These are phyloP conservation scores for Populus hybrid DNA, from an alignment of 441 rosid genomes.

Conservation along the genomic window DNA sequence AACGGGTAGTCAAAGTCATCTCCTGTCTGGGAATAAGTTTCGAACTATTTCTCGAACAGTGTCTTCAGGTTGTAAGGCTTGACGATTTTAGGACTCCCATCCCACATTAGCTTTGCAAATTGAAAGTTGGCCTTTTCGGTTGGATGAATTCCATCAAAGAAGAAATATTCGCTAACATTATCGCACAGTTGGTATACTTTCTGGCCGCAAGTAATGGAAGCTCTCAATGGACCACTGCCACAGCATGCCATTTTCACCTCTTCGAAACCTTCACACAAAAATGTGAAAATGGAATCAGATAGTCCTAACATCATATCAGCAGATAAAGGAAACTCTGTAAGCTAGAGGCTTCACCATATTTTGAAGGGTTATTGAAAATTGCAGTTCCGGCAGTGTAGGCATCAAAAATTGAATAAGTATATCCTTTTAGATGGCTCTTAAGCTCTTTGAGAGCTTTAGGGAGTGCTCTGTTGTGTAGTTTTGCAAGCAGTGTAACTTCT, in stretches of 20 bases:
- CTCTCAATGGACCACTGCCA: slow-evolving; percentile 18
- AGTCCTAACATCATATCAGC: background rate
- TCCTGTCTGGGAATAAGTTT: background rate
- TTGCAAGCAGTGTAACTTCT: no score
- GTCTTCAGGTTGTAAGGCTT: slow-evolving; percentile 3
- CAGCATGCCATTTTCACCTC: slow-evolving; percentile 20
- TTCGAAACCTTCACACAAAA: slow-evolving; percentile 12
- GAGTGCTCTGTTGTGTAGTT: no score
- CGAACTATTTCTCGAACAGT: background rate
- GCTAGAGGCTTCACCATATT: slow-evolving; percentile 25
- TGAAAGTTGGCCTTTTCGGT: no score
- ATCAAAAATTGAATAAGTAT: slow-evolving; percentile 30
- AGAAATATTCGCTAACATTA: no score
- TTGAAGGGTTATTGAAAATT: slow-evolving; percentile 30
- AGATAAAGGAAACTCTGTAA: background rate
- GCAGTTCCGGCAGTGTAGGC: slow-evolving; percentile 9
- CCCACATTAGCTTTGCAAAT: no score
- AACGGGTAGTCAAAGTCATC: background rate
- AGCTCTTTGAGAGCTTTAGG: no score
- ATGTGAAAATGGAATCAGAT: background rate
- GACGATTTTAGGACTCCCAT: background rate
- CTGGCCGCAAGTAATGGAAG: background rate
- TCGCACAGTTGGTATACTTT: no score
- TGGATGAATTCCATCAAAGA: no score
- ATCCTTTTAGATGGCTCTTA: no score